phyloP scores from a whole-genome alignment of 371 early-diverging fungal genomes.

The Chytridium lagenaria region DNA sequence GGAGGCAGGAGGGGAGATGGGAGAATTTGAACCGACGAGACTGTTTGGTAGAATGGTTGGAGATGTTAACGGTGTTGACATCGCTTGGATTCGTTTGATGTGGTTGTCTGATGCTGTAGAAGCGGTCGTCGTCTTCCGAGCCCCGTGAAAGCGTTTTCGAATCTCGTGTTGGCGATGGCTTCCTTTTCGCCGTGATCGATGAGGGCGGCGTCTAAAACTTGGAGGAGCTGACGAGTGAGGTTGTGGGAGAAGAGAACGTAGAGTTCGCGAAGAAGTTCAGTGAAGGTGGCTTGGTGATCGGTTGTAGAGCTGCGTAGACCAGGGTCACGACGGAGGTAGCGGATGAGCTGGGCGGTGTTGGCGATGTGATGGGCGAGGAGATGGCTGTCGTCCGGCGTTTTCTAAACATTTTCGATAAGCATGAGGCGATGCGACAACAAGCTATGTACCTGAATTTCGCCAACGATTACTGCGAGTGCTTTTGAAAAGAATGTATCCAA shows the following conservation, averaged over 20 bases:
- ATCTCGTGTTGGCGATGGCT: slow-evolving; percentile 66
- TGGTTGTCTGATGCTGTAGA: slow-evolving; percentile 13
- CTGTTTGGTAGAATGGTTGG: background rate
- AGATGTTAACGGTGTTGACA: background rate
- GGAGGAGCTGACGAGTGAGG: slow-evolving; percentile 63
- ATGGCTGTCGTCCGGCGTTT: slow-evolving; percentile 50
- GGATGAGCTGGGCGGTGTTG: slow-evolving; percentile 74
- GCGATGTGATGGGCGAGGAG: slow-evolving; percentile 82
- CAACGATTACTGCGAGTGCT: slow-evolving; percentile 65
- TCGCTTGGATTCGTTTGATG: background rate
- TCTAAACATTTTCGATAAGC: too few relatives aligned
- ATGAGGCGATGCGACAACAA: background rate
- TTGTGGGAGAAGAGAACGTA: slow-evolving; percentile 66
- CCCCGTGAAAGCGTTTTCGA: slow-evolving; percentile 43
- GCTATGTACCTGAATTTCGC: slow-evolving; percentile 59
- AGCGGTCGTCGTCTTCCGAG: slow-evolving; percentile 15
- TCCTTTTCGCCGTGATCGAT: slow-evolving; percentile 76
- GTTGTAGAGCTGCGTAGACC: slow-evolving; percentile 68
- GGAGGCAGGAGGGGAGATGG: background rate
- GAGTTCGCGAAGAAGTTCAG: slow-evolving; percentile 71
- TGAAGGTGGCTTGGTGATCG: slow-evolving; percentile 65
- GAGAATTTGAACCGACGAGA: background rate
- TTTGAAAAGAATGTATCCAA: slow-evolving; percentile 71
- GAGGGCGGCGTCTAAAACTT: slow-evolving; percentile 67
- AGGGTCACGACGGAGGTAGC: slow-evolving; percentile 80